Conservation (phyloP, 176 grass and related monocot genomes). For the bread wheat (Triticum aestivum) region IWGSC_CS_RefSeq_v2.1 NC_057801.1:24794936-24795435, state of each 20-base stretch:
- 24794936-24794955: no score
- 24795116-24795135: neutral
- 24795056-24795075: constrained; percentile 1
- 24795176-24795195: no score
- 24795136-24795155: neutral
- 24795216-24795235: neutral
- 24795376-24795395: constrained; percentile 34
- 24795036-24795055: neutral
- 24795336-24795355: constrained; percentile 25
- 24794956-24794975: no score
- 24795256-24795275: neutral
- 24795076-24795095: neutral
- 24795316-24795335: neutral
- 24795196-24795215: no score
- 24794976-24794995: no score
- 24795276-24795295: constrained; percentile 1
- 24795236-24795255: constrained; percentile 23
- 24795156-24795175: no score
- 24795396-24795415: constrained; percentile 17
- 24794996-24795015: no score
- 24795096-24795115: no score
- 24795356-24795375: constrained; percentile 37
- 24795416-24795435: constrained; percentile 27
- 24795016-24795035: no score
- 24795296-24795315: neutral